Conservation (phyloP, 345 rosid species). For the Ceriops zippeliana region DNA sequence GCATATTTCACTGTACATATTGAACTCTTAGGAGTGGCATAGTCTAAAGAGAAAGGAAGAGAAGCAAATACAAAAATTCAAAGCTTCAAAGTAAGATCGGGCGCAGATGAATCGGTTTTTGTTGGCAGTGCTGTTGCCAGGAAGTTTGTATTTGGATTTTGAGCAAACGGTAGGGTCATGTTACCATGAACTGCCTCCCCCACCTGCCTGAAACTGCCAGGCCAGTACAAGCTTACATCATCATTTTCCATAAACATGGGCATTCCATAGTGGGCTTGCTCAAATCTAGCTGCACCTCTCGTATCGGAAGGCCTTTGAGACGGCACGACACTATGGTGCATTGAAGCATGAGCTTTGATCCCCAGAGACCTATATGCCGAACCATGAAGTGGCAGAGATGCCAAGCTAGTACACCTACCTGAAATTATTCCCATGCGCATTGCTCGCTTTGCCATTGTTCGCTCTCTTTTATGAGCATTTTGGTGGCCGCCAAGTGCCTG, state of each 20-base stretch:
- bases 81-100: slow-evolving; percentile 86
- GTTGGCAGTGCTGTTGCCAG: slow-evolving; percentile 29
- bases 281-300: slow-evolving; percentile 56
- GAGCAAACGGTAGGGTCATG: slow-evolving; percentile 21
- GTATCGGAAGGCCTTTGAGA: slow-evolving; percentile 33
- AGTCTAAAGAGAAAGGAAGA: background rate
- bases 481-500: slow-evolving; percentile 99
- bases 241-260: slow-evolving; percentile 67
- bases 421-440: slow-evolving; percentile 72
- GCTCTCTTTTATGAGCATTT: slow-evolving; percentile 91
- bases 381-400: slow-evolving; percentile 69
- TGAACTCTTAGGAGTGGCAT: slow-evolving; percentile 6
- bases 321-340: slow-evolving; percentile 44
- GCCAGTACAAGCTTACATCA: slow-evolving; percentile 66
- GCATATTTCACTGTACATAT: slow-evolving; percentile 21
- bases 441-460: slow-evolving; percentile 92
- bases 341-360: slow-evolving; percentile 70
- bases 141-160: slow-evolving; percentile 36
- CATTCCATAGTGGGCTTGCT: slow-evolving; percentile 52
- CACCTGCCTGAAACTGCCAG: slow-evolving; percentile 81
- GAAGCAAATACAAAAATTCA: slow-evolving; percentile 23
- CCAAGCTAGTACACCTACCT: slow-evolving; percentile 54
- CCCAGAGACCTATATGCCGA: slow-evolving; percentile 63
- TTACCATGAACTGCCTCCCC: slow-evolving; percentile 27
- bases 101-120: slow-evolving; percentile 42